These are phyloP conservation scores for Auriscalpium orientale DNA, from an alignment of 768 basidiomycete genomes.

Conservation along the genomic window DNA sequence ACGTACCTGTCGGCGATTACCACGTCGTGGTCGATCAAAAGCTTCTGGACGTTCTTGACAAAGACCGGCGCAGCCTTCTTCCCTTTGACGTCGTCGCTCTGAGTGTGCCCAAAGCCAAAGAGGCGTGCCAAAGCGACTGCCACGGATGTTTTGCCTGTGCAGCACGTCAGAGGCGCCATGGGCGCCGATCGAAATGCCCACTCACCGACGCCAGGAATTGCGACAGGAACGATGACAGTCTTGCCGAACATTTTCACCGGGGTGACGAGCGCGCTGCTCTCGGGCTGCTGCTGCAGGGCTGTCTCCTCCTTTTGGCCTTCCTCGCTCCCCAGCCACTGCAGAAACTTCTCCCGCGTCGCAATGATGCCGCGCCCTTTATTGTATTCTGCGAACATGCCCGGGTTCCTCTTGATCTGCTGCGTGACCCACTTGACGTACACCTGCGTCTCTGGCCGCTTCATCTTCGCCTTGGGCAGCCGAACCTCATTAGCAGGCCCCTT, in stretches of 20 bases:
- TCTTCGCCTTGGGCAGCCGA: constrained; percentile 52
- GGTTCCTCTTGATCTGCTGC: constrained; percentile 59
- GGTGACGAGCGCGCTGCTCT: constrained; percentile 4
- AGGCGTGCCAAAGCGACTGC: constrained; percentile 71
- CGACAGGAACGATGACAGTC: constrained; percentile 82
- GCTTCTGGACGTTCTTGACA: constrained; percentile 57
- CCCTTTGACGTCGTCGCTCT: constrained; percentile 79
- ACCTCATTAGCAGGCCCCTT: constrained; percentile 25
- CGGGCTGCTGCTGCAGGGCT: constrained; percentile 22
- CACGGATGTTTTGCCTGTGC: constrained; percentile 81
- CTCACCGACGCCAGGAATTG: constrained; percentile 89
- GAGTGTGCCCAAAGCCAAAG: constrained; percentile 86
- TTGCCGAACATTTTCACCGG: constrained; percentile 41
- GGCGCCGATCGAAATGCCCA: constrained; percentile 2
- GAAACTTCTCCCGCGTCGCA: constrained; percentile 68
- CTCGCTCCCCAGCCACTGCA: constrained; percentile 53
- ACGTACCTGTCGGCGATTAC: constrained; percentile 91
- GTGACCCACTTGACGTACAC: constrained; percentile 82
- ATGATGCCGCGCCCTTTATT: constrained; percentile 79
- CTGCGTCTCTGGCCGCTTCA: constrained; percentile 70
- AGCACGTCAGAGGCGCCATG: background rate
- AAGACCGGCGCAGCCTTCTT: constrained; percentile 72
- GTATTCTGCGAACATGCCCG: constrained; percentile 52
- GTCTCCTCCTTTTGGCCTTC: constrained; percentile 30
- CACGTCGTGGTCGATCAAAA: constrained; percentile 58